phyloP scores from a whole-genome alignment of 1,284 basidiomycete species.

The Erythrobasidium hasegawianum region DNA sequence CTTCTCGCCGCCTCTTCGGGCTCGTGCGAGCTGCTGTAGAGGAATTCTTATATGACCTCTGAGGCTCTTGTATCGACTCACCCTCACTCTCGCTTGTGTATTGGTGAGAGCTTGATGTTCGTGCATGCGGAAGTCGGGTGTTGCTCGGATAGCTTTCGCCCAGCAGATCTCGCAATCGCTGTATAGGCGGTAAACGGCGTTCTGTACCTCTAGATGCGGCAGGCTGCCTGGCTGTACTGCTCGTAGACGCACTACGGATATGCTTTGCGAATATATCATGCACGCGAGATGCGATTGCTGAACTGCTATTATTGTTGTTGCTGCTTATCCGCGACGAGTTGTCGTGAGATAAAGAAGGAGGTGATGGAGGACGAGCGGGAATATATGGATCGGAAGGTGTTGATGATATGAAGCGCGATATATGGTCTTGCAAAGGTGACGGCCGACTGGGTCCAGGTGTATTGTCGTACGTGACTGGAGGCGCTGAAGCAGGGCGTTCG shows the following conservation, averaged over 20 bases:
- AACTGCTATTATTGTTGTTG: no score
- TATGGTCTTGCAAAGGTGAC: constrained; percentile 6
- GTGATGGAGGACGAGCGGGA: not conserved
- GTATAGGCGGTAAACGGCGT: not conserved
- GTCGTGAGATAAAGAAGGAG: not conserved
- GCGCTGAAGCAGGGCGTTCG: not conserved
- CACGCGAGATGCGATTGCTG: constrained; percentile 2
- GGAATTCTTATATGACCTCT: no score
- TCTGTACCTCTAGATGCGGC: not conserved
- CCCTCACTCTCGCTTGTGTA: no score
- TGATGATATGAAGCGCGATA: not conserved
- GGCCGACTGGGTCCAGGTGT: not conserved
- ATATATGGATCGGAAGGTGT: not conserved
- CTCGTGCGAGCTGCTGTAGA: no score
- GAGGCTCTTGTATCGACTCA: no score
- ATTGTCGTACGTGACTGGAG: not conserved
- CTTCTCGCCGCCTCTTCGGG: no score
- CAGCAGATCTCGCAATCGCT: constrained; percentile 26
- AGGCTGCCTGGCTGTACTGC: constrained; percentile 3
- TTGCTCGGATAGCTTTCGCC: not conserved
- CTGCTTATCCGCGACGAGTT: not conserved
- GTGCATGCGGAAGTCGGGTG: not conserved
- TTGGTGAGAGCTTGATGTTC: not conserved
- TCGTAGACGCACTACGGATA: constrained; percentile 26
- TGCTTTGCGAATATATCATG: constrained; percentile 19